Conservation (phyloP, 2,329 filamentous ascomycete species). For the Chaetomium strumarium region DNA sequence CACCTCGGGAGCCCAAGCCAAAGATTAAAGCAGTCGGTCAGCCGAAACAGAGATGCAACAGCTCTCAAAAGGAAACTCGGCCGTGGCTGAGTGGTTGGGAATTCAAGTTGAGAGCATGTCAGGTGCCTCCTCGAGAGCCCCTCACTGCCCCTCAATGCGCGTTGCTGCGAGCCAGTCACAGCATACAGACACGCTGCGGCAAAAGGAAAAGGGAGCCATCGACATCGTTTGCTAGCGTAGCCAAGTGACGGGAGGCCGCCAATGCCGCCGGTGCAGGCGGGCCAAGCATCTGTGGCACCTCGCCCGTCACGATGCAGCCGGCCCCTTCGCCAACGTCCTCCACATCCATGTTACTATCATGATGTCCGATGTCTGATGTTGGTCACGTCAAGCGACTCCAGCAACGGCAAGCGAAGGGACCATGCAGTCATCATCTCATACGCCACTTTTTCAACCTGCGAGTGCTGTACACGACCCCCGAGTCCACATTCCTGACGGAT, state of each 20-base stretch:
- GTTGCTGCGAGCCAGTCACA: constrained; percentile 19
- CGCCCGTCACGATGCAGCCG: background rate
- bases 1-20: background rate
- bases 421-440: background rate
- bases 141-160: constrained; percentile 21
- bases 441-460: background rate
- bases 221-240: too few species aligned
- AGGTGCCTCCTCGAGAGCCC: constrained; percentile 19
- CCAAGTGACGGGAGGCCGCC: background rate
- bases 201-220: background rate
- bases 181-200: background rate
- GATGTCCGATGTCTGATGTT: too few species aligned
- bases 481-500: constrained; percentile 6
- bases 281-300: background rate
- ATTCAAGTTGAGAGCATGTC: constrained; percentile 17
- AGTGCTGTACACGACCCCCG: background rate
- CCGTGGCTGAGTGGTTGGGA: constrained; percentile 18
- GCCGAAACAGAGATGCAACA: constrained; percentile 15
- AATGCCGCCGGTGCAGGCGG: constrained; percentile 3
- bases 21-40: constrained; percentile 12
- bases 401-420: background rate
- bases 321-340: background rate
- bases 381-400: too few species aligned
- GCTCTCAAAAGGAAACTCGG: constrained; percentile 9
- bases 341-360: too few species aligned